Evolutionary conservation across 352 stramenopile genomes (phyloP).

Genomic region (Globisporangium radiosum): DNA sequence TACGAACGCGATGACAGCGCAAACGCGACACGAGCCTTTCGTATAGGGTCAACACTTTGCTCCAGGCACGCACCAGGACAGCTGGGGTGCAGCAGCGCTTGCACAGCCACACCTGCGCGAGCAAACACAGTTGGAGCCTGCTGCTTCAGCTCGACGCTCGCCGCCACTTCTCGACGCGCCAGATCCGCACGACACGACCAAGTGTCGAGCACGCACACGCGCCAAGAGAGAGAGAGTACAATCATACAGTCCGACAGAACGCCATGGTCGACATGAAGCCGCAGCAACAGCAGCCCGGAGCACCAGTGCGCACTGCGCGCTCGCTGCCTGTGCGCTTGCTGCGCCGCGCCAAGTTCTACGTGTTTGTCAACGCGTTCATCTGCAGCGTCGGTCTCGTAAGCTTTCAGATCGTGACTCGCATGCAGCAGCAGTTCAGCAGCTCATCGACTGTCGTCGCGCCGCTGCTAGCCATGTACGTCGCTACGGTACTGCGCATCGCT

Average conservation of each 20-base stretch:
- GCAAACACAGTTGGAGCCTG: no score
- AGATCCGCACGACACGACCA: no score
- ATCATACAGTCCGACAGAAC: neutral
- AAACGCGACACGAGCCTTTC: no score
- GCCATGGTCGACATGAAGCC: constrained; percentile 1
- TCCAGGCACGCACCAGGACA: no score
- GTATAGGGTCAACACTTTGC: no score
- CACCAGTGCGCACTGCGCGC: neutral
- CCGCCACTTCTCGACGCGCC: no score
- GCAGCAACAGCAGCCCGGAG: neutral
- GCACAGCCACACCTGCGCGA: no score
- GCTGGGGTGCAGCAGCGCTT: no score
- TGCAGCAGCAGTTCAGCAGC: neutral
- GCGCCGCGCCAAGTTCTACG: constrained; percentile 73
- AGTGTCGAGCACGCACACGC: neutral
- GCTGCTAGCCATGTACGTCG: constrained; percentile 29
- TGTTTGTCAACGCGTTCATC: constrained; percentile 80
- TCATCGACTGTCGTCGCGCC: neutral
- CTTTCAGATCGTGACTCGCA: constrained; percentile 14
- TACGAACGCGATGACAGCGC: no score
- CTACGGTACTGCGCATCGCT: constrained; percentile 46
- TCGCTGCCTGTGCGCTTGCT: constrained; percentile 15
- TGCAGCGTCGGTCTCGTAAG: constrained; percentile 38
- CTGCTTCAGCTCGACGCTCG: no score
- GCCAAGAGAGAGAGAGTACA: no score